Percentiles rank a stretch among this genome's conserved stretches.
These are phyloP conservation scores for Naganishia onofrii DNA, from an alignment of 768 basidiomycete species.

Conservation along the genomic window DNA sequence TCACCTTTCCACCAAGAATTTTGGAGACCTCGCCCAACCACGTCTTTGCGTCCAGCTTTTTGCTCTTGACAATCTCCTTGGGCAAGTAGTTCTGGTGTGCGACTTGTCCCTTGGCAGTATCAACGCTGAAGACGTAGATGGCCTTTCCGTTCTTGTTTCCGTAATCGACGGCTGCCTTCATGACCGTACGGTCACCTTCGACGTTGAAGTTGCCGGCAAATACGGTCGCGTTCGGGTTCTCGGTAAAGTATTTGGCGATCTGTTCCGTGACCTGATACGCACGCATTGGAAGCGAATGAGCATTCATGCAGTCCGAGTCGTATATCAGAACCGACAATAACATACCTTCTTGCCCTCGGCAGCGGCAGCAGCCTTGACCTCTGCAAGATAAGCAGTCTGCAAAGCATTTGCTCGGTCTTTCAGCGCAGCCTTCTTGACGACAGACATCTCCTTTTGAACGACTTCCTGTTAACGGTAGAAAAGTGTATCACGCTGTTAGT, in stretches of 20 bases:
- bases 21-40: conserved; percentile 80
- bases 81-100: conserved; percentile 83
- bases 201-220: conserved; percentile 72
- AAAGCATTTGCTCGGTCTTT: conserved; percentile 68
- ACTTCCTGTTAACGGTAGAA: conserved; percentile 66
- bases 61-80: conserved; percentile 57
- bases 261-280: conserved; percentile 64
- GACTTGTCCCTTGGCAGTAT: conserved; percentile 68
- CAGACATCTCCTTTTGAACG: conserved; percentile 81
- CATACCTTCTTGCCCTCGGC: conserved; percentile 72
- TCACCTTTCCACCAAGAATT: conserved; percentile 84
- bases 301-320: neutral
- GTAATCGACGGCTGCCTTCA: conserved; percentile 70
- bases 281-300: neutral
- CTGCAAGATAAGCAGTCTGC: conserved; percentile 80
- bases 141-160: conserved; percentile 80
- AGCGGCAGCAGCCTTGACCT: conserved; percentile 75
- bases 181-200: conserved; percentile 81
- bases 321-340: conserved; percentile 6
- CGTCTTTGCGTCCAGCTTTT: conserved; percentile 73
- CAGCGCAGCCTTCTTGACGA: conserved; percentile 74
- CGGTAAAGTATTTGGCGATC: conserved; percentile 70
- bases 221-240: conserved; percentile 66
- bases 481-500: neutral
- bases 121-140: conserved; percentile 81